phyloP scores from a whole-genome alignment of 83 land plant species.

The Diphasiastrum complanatum region DNA sequence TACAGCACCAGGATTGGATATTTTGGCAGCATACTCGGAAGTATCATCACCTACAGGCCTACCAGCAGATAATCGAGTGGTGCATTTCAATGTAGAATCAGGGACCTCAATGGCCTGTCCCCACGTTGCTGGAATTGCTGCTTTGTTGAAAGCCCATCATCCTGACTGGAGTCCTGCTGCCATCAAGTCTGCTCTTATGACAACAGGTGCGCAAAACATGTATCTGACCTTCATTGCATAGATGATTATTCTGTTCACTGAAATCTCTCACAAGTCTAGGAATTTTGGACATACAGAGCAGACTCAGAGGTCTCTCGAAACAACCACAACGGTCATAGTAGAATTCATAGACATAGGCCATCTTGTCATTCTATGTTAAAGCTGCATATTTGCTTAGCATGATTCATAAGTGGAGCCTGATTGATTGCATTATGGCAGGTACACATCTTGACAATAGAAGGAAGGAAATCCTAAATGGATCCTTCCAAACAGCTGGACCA shows the following conservation, averaged over 20 bases:
- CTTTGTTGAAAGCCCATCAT: conserved; percentile 31
- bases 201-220: conserved; percentile 22
- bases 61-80: conserved; percentile 27
- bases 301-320: not conserved
- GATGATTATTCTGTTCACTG: not conserved
- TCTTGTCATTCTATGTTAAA: too few relatives aligned
- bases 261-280: not conserved
- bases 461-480: not conserved
- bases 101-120: conserved; percentile 53
- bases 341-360: too few relatives aligned
- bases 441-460: not conserved
- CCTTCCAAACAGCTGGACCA: conserved; percentile 16
- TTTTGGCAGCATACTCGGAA: conserved; percentile 69
- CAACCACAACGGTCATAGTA: not conserved
- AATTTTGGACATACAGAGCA: not conserved
- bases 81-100: conserved; percentile 53
- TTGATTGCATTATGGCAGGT: not conserved
- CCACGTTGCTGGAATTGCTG: conserved; percentile 35
- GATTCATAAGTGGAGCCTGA: not conserved
- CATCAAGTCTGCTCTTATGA: conserved; percentile 44
- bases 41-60: conserved; percentile 44
- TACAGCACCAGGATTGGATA: conserved; percentile 68
- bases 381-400: not conserved
- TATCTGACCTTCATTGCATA: not conserved
- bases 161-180: conserved; percentile 42